These are phyloP conservation scores for Scleroderma bovista DNA, from an alignment of 768 basidiomycete genomes.

Conservation along the genomic window DNA sequence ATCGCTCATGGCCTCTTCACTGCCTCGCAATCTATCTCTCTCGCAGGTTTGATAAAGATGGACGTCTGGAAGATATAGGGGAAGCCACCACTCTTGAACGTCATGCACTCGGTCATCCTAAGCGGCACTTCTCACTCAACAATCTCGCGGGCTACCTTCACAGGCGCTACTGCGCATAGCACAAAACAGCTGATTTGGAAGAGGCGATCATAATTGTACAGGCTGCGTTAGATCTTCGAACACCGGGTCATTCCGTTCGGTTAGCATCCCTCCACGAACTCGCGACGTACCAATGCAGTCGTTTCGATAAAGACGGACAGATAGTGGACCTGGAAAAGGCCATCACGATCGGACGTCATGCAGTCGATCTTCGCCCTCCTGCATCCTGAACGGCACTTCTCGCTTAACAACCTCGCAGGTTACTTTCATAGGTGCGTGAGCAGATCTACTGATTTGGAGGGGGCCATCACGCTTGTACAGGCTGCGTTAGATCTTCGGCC, in stretches of 20 bases:
- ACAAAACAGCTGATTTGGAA: not conserved
- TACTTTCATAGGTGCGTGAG: not conserved
- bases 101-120: too few relatives aligned
- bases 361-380: too few relatives aligned
- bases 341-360: too few relatives aligned
- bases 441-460: not conserved
- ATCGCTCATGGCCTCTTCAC: not conserved
- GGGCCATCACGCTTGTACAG: not conserved
- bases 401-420: too few relatives aligned
- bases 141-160: too few relatives aligned
- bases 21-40: too few relatives aligned
- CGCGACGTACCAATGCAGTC: not conserved
- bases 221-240: not conserved
- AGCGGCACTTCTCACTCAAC: too few relatives aligned
- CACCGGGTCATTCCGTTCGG: not conserved
- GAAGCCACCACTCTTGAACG: too few relatives aligned
- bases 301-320: not conserved
- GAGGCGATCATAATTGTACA: not conserved
- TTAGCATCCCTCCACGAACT: constrained; percentile 11
- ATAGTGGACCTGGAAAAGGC: too few relatives aligned
- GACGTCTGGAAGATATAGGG: too few relatives aligned
- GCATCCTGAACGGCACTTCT: too few relatives aligned
- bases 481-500: not conserved
- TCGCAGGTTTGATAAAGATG: too few relatives aligned
- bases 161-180: not conserved